Evolutionary conservation across 768 basidiomycete species (phyloP), one percentile per base, ranked within the genome.

Genomic region (Mrakia gelida): DNA sequence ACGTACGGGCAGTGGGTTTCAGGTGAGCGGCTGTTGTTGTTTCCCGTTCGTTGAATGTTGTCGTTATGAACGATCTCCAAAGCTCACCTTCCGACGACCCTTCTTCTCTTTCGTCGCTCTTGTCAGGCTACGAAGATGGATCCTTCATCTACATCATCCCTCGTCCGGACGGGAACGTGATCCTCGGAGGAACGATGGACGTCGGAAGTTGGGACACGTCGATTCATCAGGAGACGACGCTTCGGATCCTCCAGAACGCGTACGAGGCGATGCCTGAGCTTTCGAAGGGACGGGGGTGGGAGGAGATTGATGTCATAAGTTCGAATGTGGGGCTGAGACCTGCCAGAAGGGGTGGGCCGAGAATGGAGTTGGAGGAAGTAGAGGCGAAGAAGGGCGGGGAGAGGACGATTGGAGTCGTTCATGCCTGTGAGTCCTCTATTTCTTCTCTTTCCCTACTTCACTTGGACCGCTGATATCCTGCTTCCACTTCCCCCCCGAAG

Each of bases 111-210:
- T 49, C 7, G 16, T 54, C 16, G 4, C 3, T 21, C 18, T 52
- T 21, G 2, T 11, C 43, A 62, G 76, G 76, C 13, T 77, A 62
- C 34, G 76, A 73, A 1, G 68, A 77, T 11, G 76, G 76, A 4
- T 59, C 70, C 4, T 78, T 73, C 65, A 87, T 87, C 2, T 91
- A 91, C 83, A 87, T 91, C 80, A 91, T 91, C 80, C 90, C 91
- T 28, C 87, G 90, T 30, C 87, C 89, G 21, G 85, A 83, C 28
- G 86, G 88, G 7, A 82, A 84, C 65, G 86, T 86, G 43, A 85
- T 90, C 75, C 82, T 89, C 18, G 91, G 91, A 16, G 91, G 91
- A 0, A 90, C 88, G 10, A 89, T 86, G 83, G 83, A 88, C 71
- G 75, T 62, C 54, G 86, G 85, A 79, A 86, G 87, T 79, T 89